Percentiles rank a stretch among this genome's conserved stretches.
phyloP scores from a whole-genome alignment of 352 stramenopile genomes.

The Pythium aristosporum region DNA sequence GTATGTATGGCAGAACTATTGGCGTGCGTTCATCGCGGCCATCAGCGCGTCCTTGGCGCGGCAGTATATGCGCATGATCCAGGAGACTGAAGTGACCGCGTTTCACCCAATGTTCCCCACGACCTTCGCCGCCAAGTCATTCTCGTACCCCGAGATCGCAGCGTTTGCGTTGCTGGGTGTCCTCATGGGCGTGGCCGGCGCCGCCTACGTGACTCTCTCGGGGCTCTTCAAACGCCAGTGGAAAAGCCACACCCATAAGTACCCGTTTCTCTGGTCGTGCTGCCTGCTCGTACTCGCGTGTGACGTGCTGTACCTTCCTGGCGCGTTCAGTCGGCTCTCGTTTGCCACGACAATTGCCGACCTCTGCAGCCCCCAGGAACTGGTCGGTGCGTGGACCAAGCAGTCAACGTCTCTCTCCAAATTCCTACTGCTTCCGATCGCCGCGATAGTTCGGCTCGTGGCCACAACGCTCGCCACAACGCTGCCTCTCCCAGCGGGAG shows the following conservation, averaged over 20 bases:
- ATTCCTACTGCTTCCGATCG: slow-evolving; percentile 35
- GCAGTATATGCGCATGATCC: slow-evolving; percentile 40
- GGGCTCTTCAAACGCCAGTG: slow-evolving; percentile 43
- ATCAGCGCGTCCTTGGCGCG: slow-evolving; percentile 53
- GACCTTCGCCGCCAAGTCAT: slow-evolving; percentile 39
- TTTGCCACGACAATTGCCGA: slow-evolving; percentile 33
- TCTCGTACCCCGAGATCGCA: slow-evolving; percentile 46
- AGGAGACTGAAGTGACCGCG: slow-evolving; percentile 37
- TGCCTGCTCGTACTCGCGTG: slow-evolving; percentile 40
- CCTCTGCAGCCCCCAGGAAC: slow-evolving; percentile 27
- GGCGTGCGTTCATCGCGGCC: slow-evolving; percentile 57
- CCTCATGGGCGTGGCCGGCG: slow-evolving; percentile 47
- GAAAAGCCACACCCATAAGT: slow-evolving; percentile 26
- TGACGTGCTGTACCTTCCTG: slow-evolving; percentile 40
- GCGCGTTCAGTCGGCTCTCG: slow-evolving; percentile 37
- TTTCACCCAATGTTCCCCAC: slow-evolving; percentile 57
- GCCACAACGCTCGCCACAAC: slow-evolving; percentile 50
- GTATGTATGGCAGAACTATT: slow-evolving; percentile 46
- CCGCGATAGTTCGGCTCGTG: slow-evolving; percentile 33
- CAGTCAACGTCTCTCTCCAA: slow-evolving; percentile 30
- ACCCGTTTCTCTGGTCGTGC: slow-evolving; percentile 27
- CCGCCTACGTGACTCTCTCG: slow-evolving; percentile 44
- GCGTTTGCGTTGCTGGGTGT: slow-evolving; percentile 49
- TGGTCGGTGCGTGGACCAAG: slow-evolving; percentile 34
- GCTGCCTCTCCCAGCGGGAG: slow-evolving; percentile 51